Evolutionary conservation across 345 rosid genomes (phyloP).

Genomic region (Garcia nutans): DNA sequence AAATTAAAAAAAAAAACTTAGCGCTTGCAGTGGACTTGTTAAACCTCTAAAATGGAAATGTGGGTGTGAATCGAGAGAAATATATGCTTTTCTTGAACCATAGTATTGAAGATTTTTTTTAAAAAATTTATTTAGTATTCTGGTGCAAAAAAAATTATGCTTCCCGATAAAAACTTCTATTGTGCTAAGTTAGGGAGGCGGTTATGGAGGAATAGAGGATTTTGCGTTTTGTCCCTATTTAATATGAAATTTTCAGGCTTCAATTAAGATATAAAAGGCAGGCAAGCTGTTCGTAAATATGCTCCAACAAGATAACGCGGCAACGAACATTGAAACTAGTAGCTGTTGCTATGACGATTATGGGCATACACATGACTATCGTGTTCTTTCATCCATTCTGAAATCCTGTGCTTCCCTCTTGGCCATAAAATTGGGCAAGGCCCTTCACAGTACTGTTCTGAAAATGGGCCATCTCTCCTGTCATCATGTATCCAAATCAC

Average conservation of each 20-base stretch:
- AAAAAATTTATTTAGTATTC: no score
- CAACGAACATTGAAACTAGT: slow-evolving; percentile 27
- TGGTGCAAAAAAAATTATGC: background rate
- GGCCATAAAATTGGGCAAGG: slow-evolving; percentile 45
- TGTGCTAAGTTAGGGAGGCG: background rate
- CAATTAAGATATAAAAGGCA: background rate
- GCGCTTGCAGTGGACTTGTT: background rate
- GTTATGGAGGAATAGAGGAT: background rate
- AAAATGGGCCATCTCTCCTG: slow-evolving; percentile 58
- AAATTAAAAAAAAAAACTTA: no score
- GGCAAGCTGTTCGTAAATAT: slow-evolving; percentile 41
- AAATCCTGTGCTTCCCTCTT: slow-evolving; percentile 58
- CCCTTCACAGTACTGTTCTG: slow-evolving; percentile 43
- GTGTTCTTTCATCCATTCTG: slow-evolving; percentile 48
- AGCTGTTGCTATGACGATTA: slow-evolving; percentile 8
- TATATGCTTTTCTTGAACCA: background rate
- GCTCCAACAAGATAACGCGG: slow-evolving; percentile 30
- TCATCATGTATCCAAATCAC: slow-evolving; percentile 55
- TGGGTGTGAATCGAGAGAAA: background rate
- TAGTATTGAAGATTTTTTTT: background rate
- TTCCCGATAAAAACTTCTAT: background rate
- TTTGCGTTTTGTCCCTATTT: no score
- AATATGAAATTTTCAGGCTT: no score
- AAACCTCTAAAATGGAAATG: background rate
- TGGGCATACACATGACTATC: slow-evolving; percentile 33